Evolutionary conservation across 352 stramenopile species (phyloP).

Genomic region (Phytopythium vexans): DNA sequence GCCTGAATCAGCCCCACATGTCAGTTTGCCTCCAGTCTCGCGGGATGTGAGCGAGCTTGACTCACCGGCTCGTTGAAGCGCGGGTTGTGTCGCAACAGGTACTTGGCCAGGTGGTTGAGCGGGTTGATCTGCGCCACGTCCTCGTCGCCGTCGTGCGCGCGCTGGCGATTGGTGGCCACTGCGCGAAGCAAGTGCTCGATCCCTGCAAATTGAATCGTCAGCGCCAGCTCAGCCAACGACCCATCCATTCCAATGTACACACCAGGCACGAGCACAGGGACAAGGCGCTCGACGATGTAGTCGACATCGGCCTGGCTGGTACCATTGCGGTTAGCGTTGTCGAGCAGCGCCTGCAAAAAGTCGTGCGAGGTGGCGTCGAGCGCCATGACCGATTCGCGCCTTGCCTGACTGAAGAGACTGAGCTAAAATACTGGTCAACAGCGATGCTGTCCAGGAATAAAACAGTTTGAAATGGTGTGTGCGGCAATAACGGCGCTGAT

Average conservation of each 20-base stretch:
- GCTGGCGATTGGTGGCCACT: slow-evolving; percentile 33
- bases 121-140: slow-evolving; percentile 38
- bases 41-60: not conserved
- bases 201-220: slow-evolving; percentile 14
- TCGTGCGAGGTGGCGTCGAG: slow-evolving; percentile 20
- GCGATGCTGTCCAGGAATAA: too few species aligned
- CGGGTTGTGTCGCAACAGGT: slow-evolving; percentile 66
- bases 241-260: not conserved
- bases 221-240: not conserved
- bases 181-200: slow-evolving; percentile 57
- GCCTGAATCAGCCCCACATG: slow-evolving; percentile 11
- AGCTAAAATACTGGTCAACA: too few species aligned
- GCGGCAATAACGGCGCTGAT: too few species aligned
- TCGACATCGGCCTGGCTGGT: slow-evolving; percentile 35
- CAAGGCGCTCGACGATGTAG: slow-evolving; percentile 49
- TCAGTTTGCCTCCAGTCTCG: not conserved
- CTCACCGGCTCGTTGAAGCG: slow-evolving; percentile 43
- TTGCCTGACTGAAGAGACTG: too few species aligned
- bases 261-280: slow-evolving; percentile 60
- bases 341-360: slow-evolving; percentile 39
- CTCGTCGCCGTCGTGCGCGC: slow-evolving; percentile 35
- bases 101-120: slow-evolving; percentile 64
- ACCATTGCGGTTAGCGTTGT: slow-evolving; percentile 23
- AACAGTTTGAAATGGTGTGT: too few species aligned
- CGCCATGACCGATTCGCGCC: not conserved